Conservation (phyloP, 2,329 filamentous ascomycete species). For the Trichoderma koningiopsis region DNA sequence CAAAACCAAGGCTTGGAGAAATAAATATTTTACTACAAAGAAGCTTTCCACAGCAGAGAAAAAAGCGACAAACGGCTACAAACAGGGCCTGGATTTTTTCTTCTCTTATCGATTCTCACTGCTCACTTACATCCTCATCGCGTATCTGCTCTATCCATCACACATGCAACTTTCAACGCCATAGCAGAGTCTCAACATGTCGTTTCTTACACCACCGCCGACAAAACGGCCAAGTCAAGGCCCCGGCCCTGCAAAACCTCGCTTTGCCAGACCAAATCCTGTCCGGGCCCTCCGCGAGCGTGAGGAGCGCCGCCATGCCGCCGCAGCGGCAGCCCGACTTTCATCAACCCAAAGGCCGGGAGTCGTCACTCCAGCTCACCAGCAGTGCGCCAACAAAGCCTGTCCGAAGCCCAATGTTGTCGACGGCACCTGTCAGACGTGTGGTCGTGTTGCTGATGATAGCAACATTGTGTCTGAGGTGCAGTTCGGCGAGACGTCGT, state of each 20-base stretch:
- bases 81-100: neutral
- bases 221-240: conserved; percentile 39
- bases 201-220: conserved; percentile 42
- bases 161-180: neutral
- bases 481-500: conserved; percentile 83
- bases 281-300: conserved; percentile 56
- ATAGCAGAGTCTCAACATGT: conserved; percentile 40
- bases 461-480: conserved; percentile 91
- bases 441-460: conserved; percentile 81
- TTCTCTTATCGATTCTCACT: conserved; percentile 12
- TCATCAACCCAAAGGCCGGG: conserved; percentile 38
- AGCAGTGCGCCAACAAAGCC: conserved; percentile 59
- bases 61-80: neutral
- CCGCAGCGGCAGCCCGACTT: conserved; percentile 34
- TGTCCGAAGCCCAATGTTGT: conserved; percentile 64
- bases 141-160: neutral
- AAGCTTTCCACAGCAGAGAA: neutral
- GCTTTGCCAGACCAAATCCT: conserved; percentile 49
- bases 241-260: conserved; percentile 40
- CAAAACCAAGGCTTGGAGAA: neutral
- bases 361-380: conserved; percentile 41
- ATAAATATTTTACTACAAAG: neutral
- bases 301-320: conserved; percentile 48
- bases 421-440: conserved; percentile 75
- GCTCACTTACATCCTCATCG: conserved; percentile 21